A percentile compares a stretch with the other conserved stretches of the same genome.
These are phyloP conservation scores for Microthlaspi erraticum DNA, from an alignment of 345 rosid genomes.

Conservation along the genomic window DNA sequence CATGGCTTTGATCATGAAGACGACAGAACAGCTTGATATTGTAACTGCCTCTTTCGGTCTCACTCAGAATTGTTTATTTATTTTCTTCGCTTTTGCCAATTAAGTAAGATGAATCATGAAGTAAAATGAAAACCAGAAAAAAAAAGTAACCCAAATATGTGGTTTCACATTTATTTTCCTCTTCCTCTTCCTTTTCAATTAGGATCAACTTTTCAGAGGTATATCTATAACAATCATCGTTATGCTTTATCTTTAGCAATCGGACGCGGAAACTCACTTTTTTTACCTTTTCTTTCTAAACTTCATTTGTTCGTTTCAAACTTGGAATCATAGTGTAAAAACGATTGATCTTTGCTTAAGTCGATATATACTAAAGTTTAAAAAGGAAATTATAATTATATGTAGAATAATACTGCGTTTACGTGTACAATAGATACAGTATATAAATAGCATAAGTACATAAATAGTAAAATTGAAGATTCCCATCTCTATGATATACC, in stretches of 20 bases:
- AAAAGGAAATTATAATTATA: constrained; percentile 2
- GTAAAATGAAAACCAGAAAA: not conserved
- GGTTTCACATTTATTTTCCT: constrained; percentile 10
- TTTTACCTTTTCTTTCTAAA: not conserved
- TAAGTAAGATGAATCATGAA: constrained; percentile 1
- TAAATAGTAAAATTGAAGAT: constrained; percentile 4
- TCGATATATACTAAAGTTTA: constrained; percentile 14
- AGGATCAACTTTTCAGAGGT: not conserved
- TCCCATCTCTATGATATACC: not conserved
- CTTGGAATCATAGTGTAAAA: constrained; percentile 31
- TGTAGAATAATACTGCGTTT: not conserved
- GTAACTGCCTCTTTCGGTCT: constrained; percentile 30
- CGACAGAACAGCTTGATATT: constrained; percentile 18
- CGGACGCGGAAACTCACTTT: constrained; percentile 39
- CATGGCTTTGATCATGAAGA: constrained; percentile 28
- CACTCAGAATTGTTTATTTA: constrained; percentile 9
- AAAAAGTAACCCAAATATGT: not conserved
- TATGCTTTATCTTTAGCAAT: constrained; percentile 34
- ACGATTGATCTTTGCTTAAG: constrained; percentile 17
- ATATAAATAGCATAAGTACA: not conserved
- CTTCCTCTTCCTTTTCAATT: not conserved
- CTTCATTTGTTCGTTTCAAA: constrained; percentile 34
- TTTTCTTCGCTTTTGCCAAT: not conserved
- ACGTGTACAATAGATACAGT: constrained; percentile 2
- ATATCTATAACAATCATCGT: not conserved